These are phyloP conservation scores for Tripterygium wilfordii DNA, from an alignment of 177 flowering plant species.

Conservation along the genomic window DNA sequence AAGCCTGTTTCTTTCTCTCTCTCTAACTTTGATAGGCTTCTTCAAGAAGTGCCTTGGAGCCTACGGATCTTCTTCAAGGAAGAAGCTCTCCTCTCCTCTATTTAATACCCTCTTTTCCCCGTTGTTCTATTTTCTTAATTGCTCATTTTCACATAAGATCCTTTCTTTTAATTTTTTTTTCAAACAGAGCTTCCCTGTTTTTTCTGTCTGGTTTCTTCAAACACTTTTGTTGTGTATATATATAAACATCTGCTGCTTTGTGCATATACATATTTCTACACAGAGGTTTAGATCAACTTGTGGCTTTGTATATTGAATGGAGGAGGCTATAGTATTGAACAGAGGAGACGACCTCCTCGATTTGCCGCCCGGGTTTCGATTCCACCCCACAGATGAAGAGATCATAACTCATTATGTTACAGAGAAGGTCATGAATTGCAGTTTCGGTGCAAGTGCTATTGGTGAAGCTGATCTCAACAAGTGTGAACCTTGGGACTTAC, in stretches of 20 bases:
- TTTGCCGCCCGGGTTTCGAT: slow-evolving; percentile 35
- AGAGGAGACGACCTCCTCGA: slow-evolving; percentile 18
- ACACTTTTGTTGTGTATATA: neutral
- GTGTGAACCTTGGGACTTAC: slow-evolving; percentile 40
- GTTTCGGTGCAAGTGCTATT: slow-evolving; percentile 22
- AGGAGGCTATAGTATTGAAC: slow-evolving; percentile 13
- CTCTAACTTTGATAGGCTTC: slow-evolving; percentile 20
- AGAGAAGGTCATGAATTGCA: slow-evolving; percentile 17
- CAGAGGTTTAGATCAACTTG: neutral
- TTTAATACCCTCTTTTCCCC: slow-evolving; percentile 17
- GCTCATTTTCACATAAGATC: too few species aligned
- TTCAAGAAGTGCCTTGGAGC: slow-evolving; percentile 22
- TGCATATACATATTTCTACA: neutral
- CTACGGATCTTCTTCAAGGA: slow-evolving; percentile 10
- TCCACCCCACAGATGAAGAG: slow-evolving; percentile 38
- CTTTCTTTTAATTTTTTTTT: too few species aligned
- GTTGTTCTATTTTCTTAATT: slow-evolving; percentile 21
- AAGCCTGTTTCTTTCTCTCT: neutral
- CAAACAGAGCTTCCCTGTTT: neutral
- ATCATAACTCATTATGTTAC: slow-evolving; percentile 27
- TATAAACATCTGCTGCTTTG: neutral
- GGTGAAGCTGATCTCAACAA: slow-evolving; percentile 34
- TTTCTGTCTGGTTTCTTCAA: neutral
- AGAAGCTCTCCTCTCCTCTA: slow-evolving; percentile 31
- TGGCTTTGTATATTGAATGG: too few species aligned